A percentile compares a stretch with the other conserved stretches of the same genome.
Conservation (phyloP, 2,329 filamentous ascomycete species). For the Ophiostoma quercus region DNA sequence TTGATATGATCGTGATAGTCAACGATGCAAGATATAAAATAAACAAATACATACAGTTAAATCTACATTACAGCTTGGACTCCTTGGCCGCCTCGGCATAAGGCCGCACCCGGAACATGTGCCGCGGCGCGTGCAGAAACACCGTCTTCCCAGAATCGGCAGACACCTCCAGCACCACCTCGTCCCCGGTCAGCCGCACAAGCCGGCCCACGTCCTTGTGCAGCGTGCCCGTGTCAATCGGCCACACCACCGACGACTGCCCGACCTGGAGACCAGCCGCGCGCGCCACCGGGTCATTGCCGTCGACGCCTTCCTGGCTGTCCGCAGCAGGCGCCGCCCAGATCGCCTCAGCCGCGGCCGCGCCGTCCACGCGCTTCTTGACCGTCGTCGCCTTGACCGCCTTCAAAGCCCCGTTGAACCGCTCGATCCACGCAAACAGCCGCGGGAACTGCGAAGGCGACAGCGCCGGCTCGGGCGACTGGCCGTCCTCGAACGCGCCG, state of each 20-base stretch:
- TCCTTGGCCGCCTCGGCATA: conserved; percentile 15
- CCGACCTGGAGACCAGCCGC: conserved; percentile 49
- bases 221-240: conserved; percentile 56
- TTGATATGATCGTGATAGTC: no score
- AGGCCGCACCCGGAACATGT: conserved; percentile 49
- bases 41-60: no score
- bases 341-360: conserved; percentile 49
- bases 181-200: conserved; percentile 46
- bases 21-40: no score
- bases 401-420: conserved; percentile 45
- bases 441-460: conserved; percentile 50
- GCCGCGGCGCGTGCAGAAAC: conserved; percentile 57
- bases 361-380: conserved; percentile 43
- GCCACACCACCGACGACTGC: conserved; percentile 53
- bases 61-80: conserved; percentile 22
- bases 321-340: conserved; percentile 44
- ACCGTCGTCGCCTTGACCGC: conserved; percentile 39
- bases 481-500: conserved; percentile 45
- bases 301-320: conserved; percentile 38
- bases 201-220: conserved; percentile 55
- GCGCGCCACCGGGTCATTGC: conserved; percentile 42
- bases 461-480: conserved; percentile 34
- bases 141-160: conserved; percentile 39
- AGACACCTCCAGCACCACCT: conserved; percentile 54
- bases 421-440: conserved; percentile 57